Evolutionary conservation across 208 protist species (phyloP).

Genomic region (Leishmania aethiopica): DNA sequence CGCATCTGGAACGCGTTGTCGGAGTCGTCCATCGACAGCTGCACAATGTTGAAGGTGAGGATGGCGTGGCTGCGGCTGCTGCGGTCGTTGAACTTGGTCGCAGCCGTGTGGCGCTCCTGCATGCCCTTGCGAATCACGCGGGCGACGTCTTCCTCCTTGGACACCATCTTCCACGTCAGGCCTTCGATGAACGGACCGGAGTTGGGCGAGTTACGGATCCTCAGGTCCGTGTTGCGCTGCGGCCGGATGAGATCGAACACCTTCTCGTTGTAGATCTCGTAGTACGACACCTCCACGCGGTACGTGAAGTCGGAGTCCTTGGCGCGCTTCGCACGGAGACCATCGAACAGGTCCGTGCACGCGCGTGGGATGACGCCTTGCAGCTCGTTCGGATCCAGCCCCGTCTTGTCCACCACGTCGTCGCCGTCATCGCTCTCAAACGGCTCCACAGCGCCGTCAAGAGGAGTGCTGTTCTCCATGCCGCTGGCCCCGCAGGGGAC

Average conservation of each 20-base stretch:
- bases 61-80: slow-evolving; percentile 92
- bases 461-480: not conserved
- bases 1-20: slow-evolving; percentile 52
- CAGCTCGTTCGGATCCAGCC: slow-evolving; percentile 61
- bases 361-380: slow-evolving; percentile 87
- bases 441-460: slow-evolving; percentile 4
- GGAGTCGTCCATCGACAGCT: slow-evolving; percentile 58
- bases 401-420: slow-evolving; percentile 49
- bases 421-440: slow-evolving; percentile 35
- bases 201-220: slow-evolving; percentile 69
- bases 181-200: slow-evolving; percentile 83
- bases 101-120: slow-evolving; percentile 78
- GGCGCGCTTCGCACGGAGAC: slow-evolving; percentile 51
- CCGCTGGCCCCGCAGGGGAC: not conserved
- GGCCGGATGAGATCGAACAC: slow-evolving; percentile 78
- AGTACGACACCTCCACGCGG: slow-evolving; percentile 77
- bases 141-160: slow-evolving; percentile 67
- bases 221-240: slow-evolving; percentile 51
- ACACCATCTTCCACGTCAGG: slow-evolving; percentile 52
- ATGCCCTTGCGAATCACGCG: slow-evolving; percentile 72
- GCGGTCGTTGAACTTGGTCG: slow-evolving; percentile 88
- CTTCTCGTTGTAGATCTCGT: slow-evolving; percentile 94
- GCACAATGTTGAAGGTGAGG: slow-evolving; percentile 72
- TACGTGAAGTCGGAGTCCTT: slow-evolving; percentile 72
- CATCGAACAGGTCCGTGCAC: slow-evolving; percentile 64